phyloP scores from a whole-genome alignment of 441 rosid species.

The Macaranga tanarius region DNA sequence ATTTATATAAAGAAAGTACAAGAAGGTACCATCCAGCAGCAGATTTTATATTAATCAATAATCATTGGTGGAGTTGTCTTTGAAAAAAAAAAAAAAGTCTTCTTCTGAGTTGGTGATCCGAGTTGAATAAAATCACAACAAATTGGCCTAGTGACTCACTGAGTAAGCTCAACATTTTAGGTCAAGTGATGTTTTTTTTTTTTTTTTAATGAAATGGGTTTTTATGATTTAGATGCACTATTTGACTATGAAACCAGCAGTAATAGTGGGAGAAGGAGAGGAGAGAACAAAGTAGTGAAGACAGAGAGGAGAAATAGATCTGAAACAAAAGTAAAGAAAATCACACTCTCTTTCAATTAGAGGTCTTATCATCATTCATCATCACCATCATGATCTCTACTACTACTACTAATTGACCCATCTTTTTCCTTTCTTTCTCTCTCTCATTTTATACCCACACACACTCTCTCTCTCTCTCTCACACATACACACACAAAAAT shows the following conservation, averaged over 20 bases:
- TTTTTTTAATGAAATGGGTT: too few species aligned
- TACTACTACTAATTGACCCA: slow-evolving; percentile 23
- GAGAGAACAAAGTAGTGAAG: slow-evolving; percentile 13
- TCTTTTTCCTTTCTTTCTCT: slow-evolving; percentile 13
- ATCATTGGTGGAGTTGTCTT: slow-evolving; percentile 2
- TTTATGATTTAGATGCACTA: slow-evolving; percentile 13
- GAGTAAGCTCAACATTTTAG: slow-evolving; percentile 29
- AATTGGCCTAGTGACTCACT: background rate
- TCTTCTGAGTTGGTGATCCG: slow-evolving; percentile 1
- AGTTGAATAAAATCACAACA: background rate
- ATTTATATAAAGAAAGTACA: slow-evolving; percentile 14
- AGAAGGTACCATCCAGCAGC: slow-evolving; percentile 12
- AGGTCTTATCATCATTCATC: slow-evolving; percentile 23
- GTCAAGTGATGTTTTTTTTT: slow-evolving; percentile 28
- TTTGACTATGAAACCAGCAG: slow-evolving; percentile 40
- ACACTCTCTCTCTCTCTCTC: slow-evolving; percentile 22
- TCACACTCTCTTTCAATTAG: slow-evolving; percentile 19
- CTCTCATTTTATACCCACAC: slow-evolving; percentile 19
- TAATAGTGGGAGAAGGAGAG: slow-evolving; percentile 13
- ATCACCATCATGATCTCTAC: slow-evolving; percentile 16
- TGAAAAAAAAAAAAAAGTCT: background rate
- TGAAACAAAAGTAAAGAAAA: slow-evolving; percentile 27
- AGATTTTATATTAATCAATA: slow-evolving; percentile 8
- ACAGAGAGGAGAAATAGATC: slow-evolving; percentile 37
- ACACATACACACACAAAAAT: background rate